Conservation (phyloP, 371 early-diverging fungal species). For the Mucor velutinosus region DNA sequence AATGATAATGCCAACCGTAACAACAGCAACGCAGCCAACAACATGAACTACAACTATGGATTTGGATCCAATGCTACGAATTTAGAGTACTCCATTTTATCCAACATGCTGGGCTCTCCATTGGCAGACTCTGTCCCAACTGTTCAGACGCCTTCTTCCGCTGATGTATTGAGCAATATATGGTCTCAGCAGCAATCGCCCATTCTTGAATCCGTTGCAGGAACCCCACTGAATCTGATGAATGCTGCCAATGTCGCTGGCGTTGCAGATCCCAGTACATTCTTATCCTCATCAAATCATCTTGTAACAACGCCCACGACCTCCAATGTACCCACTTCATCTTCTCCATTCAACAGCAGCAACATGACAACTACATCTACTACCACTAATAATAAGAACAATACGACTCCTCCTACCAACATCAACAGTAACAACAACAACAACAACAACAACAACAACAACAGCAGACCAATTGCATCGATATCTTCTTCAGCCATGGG, state of each 20-base stretch:
- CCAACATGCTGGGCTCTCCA: constrained; percentile 73
- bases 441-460: constrained; percentile 5
- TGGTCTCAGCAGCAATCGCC: constrained; percentile 19
- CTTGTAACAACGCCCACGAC: not conserved
- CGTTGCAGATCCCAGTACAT: constrained; percentile 3
- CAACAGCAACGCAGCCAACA: not conserved
- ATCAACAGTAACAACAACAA: not conserved
- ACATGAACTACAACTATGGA: constrained; percentile 45
- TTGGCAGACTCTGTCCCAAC: constrained; percentile 9
- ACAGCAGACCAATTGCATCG: constrained; percentile 18
- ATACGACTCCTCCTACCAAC: not conserved
- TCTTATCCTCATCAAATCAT: constrained; percentile 4
- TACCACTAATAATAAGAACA: not conserved
- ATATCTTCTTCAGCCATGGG: constrained; percentile 35
- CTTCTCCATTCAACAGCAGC: constrained; percentile 3
- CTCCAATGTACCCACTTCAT: not conserved
- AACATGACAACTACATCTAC: not conserved
- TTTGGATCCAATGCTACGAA: constrained; percentile 88
- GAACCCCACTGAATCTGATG: not conserved
- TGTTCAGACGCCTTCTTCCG: not conserved
- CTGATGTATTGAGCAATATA: constrained; percentile 9
- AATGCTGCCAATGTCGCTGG: not conserved
- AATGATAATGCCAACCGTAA: not conserved
- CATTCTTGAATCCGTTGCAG: not conserved
- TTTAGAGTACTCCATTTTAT: constrained; percentile 85